A percentile compares a stretch with the other conserved stretches of the same genome.
Conservation (phyloP, 1,139 yeast species). For the Sugiyamaella sp. region DNA sequence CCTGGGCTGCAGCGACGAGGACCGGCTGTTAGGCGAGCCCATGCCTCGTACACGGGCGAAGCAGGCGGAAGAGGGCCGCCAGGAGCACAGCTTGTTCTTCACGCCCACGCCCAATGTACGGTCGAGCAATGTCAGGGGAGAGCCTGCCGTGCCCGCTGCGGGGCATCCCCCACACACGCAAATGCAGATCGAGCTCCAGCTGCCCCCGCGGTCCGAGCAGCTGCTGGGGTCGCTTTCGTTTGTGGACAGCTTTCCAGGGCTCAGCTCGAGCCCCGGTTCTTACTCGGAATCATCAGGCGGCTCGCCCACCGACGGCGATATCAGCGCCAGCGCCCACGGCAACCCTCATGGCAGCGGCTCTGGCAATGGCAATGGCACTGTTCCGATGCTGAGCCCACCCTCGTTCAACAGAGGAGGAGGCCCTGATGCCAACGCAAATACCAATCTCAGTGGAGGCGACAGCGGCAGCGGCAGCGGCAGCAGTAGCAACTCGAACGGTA, state of each 20-base stretch:
- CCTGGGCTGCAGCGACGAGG: not conserved
- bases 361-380: not conserved
- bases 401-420: not conserved
- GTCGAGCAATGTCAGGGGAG: too few species aligned
- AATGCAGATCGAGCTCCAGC: not conserved
- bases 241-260: not conserved
- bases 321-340: not conserved
- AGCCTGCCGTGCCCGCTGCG: too few species aligned
- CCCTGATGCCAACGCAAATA: not conserved
- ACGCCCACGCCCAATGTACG: too few species aligned
- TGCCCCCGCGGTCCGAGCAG: not conserved
- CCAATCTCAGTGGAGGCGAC: not conserved
- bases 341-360: too few species aligned
- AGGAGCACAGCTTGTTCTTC: too few species aligned
- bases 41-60: not conserved
- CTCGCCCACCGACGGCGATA: constrained; percentile 3
- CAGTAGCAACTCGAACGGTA: not conserved
- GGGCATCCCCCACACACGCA: not conserved
- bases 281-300: constrained; percentile 12
- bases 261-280: constrained; percentile 12
- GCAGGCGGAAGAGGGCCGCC: not conserved
- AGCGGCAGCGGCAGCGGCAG: not conserved
- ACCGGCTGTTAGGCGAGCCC: not conserved
- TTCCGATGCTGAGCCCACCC: not conserved
- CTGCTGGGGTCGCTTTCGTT: not conserved